Percentiles rank a stretch among this genome's conserved stretches.
Conservation (phyloP, 1,284 basidiomycete species). For the Cutaneotrichosporon spelunceum region DNA sequence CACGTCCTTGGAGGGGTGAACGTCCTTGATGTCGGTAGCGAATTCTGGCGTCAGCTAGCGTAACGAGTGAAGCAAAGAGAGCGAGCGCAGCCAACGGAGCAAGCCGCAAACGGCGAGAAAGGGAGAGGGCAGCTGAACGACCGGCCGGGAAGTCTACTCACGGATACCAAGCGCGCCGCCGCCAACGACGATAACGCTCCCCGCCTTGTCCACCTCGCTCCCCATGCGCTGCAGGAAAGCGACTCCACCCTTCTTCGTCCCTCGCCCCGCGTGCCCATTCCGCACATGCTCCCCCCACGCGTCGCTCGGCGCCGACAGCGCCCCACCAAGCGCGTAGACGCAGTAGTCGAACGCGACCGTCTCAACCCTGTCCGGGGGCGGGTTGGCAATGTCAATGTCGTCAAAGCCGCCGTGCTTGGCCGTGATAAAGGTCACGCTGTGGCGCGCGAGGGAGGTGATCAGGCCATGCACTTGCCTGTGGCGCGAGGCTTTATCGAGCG, state of each 20-base stretch:
- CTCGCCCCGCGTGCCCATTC: slow-evolving; percentile 22
- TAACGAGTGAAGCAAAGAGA: background rate
- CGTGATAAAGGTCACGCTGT: slow-evolving; percentile 55
- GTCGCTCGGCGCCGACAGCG: slow-evolving; percentile 47
- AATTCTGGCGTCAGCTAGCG: slow-evolving; percentile 41
- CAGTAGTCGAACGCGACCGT: slow-evolving; percentile 52
- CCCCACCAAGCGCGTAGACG: slow-evolving; percentile 51
- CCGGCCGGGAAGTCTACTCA: slow-evolving; percentile 36
- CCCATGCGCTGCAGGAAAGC: slow-evolving; percentile 32
- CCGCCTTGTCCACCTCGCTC: slow-evolving; percentile 41
- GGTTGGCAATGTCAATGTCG: slow-evolving; percentile 18
- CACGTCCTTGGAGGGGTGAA: slow-evolving; percentile 50
- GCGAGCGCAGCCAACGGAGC: too few relatives aligned
- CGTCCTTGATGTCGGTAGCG: slow-evolving; percentile 53
- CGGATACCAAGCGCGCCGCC: slow-evolving; percentile 56
- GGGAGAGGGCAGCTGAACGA: too few relatives aligned
- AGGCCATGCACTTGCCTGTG: slow-evolving; percentile 54
- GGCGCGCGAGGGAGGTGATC: slow-evolving; percentile 54
- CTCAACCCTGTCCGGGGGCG: slow-evolving; percentile 13
- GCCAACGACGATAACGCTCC: slow-evolving; percentile 50
- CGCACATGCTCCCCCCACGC: slow-evolving; percentile 36
- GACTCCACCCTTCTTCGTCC: slow-evolving; percentile 41
- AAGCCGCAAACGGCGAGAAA: too few relatives aligned
- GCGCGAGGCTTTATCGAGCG: slow-evolving; percentile 26
- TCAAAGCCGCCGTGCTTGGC: slow-evolving; percentile 23